These are phyloP conservation scores for Phoenix dactylifera DNA, from an alignment of 176 grass and related monocot species.

Conservation along the genomic window DNA sequence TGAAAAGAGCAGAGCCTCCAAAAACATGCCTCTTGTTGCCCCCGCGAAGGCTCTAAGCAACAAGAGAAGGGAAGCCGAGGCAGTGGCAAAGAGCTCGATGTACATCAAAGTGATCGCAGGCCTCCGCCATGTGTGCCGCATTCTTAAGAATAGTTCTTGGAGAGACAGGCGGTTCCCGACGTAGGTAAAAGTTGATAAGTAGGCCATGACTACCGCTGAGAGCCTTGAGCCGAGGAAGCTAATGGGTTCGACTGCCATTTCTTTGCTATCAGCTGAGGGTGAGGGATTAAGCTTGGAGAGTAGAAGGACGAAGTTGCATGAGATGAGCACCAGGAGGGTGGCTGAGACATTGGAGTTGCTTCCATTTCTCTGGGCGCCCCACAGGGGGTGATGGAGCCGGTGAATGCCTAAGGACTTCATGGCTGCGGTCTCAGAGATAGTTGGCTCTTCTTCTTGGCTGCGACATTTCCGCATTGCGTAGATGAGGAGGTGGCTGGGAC, in stretches of 20 bases:
- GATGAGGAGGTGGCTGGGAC: no score
- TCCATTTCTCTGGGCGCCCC: no score
- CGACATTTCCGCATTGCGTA: no score
- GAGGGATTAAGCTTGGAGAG: neutral
- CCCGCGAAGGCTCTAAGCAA: conserved; percentile 19
- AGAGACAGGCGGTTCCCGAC: neutral
- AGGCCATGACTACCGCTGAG: neutral
- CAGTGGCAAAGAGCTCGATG: conserved; percentile 32
- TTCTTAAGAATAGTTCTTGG: neutral
- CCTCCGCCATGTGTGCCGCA: conserved; percentile 25
- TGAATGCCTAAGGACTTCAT: no score
- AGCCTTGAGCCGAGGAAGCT: conserved; percentile 2
- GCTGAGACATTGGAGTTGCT: neutral
- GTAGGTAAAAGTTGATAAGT: neutral
- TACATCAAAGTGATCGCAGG: conserved; percentile 22
- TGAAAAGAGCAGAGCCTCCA: conserved; percentile 5
- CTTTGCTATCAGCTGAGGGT: neutral
- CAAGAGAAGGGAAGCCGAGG: conserved; percentile 27
- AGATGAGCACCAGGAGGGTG: neutral
- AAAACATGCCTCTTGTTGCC: neutral
- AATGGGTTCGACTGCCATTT: neutral
- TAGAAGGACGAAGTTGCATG: neutral
- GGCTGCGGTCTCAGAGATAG: no score
- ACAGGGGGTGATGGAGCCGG: no score
- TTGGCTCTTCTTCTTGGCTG: no score